Evolutionary conservation across 2,329 filamentous ascomycete species (phyloP).

Genomic region (Aspergillus fumigatus): DNA sequence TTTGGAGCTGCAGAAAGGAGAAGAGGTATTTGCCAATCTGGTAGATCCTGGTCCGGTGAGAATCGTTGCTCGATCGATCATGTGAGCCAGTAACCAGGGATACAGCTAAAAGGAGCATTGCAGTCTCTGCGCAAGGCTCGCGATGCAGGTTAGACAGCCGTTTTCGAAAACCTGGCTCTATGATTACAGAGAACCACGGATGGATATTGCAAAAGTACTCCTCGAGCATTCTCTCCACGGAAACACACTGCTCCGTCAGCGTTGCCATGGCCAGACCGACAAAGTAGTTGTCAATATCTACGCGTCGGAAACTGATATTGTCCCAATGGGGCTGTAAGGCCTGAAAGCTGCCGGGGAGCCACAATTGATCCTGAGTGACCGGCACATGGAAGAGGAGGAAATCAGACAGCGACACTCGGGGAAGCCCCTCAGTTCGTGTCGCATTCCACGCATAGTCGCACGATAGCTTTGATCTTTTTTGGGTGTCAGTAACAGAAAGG

Average conservation of each 20-base stretch:
- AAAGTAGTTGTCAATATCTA: slow-evolving; percentile 1
- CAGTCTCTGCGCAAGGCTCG: not conserved
- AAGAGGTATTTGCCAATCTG: slow-evolving; percentile 3
- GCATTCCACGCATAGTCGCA: not conserved
- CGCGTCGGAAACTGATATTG: not conserved
- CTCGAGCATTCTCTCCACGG: not conserved
- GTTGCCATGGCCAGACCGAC: not conserved
- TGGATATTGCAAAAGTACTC: slow-evolving; percentile 5
- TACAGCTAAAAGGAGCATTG: not conserved
- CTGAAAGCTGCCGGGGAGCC: slow-evolving; percentile 1
- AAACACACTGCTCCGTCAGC: not conserved
- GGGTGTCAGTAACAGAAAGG: not conserved
- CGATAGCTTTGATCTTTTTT: not conserved
- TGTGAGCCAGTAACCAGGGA: not conserved
- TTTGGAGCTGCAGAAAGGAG: not conserved
- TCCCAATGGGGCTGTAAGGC: not conserved
- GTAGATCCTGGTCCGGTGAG: not conserved
- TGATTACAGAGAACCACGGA: slow-evolving; percentile 4
- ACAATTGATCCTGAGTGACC: not conserved
- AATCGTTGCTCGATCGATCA: not conserved
- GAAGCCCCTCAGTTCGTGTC: not conserved
- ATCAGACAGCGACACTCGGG: not conserved
- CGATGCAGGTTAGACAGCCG: not conserved
- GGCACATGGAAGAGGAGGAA: slow-evolving; percentile 2
- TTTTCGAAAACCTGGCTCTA: not conserved